Evolutionary conservation across 1,284 basidiomycete species (phyloP), one percentile per base, ranked within the genome.

Genomic region (Ustilago trichophora): DNA sequence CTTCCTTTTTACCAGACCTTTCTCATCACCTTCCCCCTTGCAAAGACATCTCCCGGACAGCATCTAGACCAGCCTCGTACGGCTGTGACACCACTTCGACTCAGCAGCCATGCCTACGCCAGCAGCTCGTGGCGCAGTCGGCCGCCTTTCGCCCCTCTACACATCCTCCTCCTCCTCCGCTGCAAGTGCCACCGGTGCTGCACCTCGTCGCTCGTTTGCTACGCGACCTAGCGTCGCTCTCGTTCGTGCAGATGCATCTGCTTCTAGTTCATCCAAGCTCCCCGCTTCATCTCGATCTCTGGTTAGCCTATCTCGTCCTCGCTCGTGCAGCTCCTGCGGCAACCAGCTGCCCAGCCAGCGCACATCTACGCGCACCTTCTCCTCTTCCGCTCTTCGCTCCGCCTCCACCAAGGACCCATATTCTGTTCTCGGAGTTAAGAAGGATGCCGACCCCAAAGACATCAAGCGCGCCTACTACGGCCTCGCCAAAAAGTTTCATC

Each of bases 391-490:
- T 7, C 6, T 6, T 10, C 19, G 22, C 3, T 41, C 26, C 6
- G 66, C 71, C 1, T 64, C 70, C 9, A 32, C 87, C n/a, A 96
- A 93, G 82, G 89, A 93, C 80, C 96, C 96, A 0, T 99, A 99
- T 82, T 83, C 90, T 37, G 89, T 92, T 16, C 84, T 99, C 9
- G 95, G 95, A 24, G 90, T 98, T 12, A 87, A 87, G 73, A 88
- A 89, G 76, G 92, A 94, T 82, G 91, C 95, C 38, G 86, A 88
- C 22, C 82, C 88, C 16, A 87, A 89, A 36, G 93, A 98, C 72
- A 97, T 99, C 79, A 99, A 99, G 87, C 95, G 96, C 83, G 87
- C 88, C 1, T 99, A 98, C 83, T 99, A 98, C 82, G 86, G 97
- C 91, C 89, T 99, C 67, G 96, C 96, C 25, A 91, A 96, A 64